Evolutionary conservation across 106 monocot genomes (phyloP).

Genomic region (Chionographis japonica): DNA sequence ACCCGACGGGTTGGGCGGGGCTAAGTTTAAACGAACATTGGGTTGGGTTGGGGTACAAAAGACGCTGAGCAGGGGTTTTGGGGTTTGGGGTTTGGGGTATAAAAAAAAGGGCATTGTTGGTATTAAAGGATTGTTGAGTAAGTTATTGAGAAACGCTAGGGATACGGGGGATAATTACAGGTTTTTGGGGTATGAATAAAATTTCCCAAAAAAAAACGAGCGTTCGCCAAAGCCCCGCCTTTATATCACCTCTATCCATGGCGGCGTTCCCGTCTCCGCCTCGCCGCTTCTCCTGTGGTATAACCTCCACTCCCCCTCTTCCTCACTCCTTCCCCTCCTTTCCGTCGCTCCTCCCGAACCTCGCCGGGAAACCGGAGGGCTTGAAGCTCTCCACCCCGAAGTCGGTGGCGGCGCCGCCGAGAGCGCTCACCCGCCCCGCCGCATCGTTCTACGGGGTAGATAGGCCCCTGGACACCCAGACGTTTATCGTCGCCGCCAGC

Average conservation of each 20-base stretch:
- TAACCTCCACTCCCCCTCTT: not conserved
- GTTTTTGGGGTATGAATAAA: no score
- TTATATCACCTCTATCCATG: slow-evolving; percentile 3
- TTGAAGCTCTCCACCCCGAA: not conserved
- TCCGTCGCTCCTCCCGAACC: slow-evolving; percentile 10
- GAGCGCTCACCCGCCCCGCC: slow-evolving; percentile 3
- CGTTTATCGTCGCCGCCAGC: slow-evolving; percentile 47
- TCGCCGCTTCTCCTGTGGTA: slow-evolving; percentile 4
- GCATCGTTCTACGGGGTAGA: slow-evolving; percentile 20
- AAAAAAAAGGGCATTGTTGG: no score
- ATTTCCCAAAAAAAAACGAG: not conserved
- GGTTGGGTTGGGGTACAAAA: no score
- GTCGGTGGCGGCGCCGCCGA: slow-evolving; percentile 11
- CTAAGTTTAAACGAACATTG: no score
- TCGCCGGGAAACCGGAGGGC: not conserved
- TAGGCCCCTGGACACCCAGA: slow-evolving; percentile 61
- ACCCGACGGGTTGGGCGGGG: no score
- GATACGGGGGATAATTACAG: no score
- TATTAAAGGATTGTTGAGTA: no score
- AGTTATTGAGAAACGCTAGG: no score
- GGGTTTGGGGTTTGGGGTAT: no score
- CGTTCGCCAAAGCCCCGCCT: not conserved
- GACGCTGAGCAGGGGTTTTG: no score
- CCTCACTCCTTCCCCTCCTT: not conserved
- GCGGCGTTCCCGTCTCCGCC: slow-evolving; percentile 9